A percentile compares a stretch with the other conserved stretches of the same genome.
These are phyloP conservation scores for Casuarina glauca DNA, from an alignment of 306 rosid species.

Conservation along the genomic window DNA sequence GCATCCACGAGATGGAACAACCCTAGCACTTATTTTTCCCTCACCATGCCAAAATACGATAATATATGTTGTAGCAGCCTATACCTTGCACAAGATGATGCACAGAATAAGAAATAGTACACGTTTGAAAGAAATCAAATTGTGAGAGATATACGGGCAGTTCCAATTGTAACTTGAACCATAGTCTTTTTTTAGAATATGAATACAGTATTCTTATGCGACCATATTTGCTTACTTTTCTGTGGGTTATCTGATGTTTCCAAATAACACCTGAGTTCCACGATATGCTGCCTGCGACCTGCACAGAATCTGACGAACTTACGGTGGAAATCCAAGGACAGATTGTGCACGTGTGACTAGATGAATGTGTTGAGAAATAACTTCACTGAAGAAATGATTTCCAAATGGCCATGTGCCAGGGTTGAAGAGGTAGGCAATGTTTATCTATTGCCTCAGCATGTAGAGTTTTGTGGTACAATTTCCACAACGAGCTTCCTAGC, in stretches of 20 bases:
- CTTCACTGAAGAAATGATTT: background rate
- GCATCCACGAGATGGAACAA: too few species aligned
- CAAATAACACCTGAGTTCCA: background rate
- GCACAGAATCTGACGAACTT: background rate
- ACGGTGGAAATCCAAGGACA: background rate
- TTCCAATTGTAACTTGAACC: background rate
- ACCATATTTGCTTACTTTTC: background rate
- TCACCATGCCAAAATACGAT: background rate
- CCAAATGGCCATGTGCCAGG: background rate
- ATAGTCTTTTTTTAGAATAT: background rate
- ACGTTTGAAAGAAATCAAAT: background rate
- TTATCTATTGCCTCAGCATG: background rate
- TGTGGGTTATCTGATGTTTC: background rate
- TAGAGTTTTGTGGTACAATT: background rate
- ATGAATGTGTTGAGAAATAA: background rate
- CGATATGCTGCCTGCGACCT: background rate
- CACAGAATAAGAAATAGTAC: background rate
- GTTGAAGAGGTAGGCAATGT: background rate
- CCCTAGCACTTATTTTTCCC: too few species aligned
- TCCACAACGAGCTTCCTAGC: background rate
- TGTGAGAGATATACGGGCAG: background rate
- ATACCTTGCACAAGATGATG: background rate
- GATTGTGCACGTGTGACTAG: background rate
- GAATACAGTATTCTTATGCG: background rate
- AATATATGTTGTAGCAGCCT: background rate